Evolutionary conservation across 208 protist genomes (phyloP), one percentile per base, ranked within the genome.

Genomic region (Leishmania lainsoni): DNA sequence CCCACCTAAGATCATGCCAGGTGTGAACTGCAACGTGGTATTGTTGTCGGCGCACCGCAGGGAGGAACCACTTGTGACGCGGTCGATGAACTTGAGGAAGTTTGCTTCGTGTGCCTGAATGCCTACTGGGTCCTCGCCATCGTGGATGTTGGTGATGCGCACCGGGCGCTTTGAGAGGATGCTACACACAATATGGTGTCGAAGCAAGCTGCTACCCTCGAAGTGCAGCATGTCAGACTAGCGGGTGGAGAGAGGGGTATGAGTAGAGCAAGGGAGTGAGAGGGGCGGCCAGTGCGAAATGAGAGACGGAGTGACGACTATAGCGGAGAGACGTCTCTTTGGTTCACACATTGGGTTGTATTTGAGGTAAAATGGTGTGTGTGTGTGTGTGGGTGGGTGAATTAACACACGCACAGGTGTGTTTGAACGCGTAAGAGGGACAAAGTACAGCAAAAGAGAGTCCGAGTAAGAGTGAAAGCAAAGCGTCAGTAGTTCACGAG

Each of bases 21-120:
- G 96, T n/a, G 84, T 90, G 83, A 98, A 97, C 16, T 84, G 89
- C 42, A 98, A 75, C 39, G 80, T 80, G 9, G 93, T 97, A 83
- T 96, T 96, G 84, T 93, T 81, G 14, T 96, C 86, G 4, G 81
- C 88, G 70, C 90, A 90, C 81, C 96, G 87, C 56, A 98, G 89
- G 8, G 78, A 82, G 3, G 94, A 96, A 2, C 96, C 96, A 73
- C 92, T 97, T 22, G 96, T 98, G 73, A 98, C 83, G 71, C 93
- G 92, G 77, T 97, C 95, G 59, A 98, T 91, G 70, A 98, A 97
- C 86, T 97, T 97, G 51, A 98, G 86, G 72, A 98, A 98, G 84
- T 98, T 98, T 17, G 91, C 94, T 83, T 98, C 95, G 68, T 87
- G 86, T 3, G 82, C 49, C 80, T 94, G 86, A 76, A 98, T 89